These are phyloP conservation scores for Pestalotiopsis sp. DNA, from an alignment of 2,329 filamentous ascomycete species.

Conservation along the genomic window DNA sequence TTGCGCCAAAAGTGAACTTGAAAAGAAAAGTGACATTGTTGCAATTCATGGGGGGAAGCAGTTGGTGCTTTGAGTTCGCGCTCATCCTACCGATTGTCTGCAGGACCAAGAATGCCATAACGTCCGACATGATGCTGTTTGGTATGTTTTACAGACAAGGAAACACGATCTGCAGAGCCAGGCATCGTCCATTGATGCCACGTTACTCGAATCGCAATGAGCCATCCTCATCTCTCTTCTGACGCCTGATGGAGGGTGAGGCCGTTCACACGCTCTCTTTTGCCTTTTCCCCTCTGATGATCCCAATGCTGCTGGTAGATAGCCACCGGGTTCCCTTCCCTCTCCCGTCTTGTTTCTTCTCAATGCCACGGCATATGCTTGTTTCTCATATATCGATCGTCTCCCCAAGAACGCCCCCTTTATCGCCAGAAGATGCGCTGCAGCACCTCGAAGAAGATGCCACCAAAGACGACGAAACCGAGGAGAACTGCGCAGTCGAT, in stretches of 20 bases:
- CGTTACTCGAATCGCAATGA: not conserved
- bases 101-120: not conserved
- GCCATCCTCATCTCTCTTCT: not conserved
- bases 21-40: not conserved
- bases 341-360: not conserved
- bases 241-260: too few species aligned
- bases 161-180: not conserved
- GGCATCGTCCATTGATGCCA: not conserved
- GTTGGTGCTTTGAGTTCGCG: too few species aligned
- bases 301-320: too few species aligned
- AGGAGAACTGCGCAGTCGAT: slow-evolving; percentile 46
- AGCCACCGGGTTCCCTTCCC: not conserved
- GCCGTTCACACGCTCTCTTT: too few species aligned
- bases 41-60: not conserved
- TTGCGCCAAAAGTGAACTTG: not conserved
- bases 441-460: slow-evolving; percentile 59
- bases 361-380: not conserved
- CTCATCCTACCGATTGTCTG: too few species aligned
- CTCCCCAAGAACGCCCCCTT: not conserved
- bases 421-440: slow-evolving; percentile 52
- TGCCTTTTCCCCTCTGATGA: too few species aligned
- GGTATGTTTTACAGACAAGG: not conserved
- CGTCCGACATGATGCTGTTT: not conserved
- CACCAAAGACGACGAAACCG: slow-evolving; percentile 63
- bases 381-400: not conserved